Percentiles rank a stretch among this genome's conserved stretches.
Evolutionary conservation across 164 flowering plant genomes (phyloP).

Genomic region (Umbilicus rupestris): DNA sequence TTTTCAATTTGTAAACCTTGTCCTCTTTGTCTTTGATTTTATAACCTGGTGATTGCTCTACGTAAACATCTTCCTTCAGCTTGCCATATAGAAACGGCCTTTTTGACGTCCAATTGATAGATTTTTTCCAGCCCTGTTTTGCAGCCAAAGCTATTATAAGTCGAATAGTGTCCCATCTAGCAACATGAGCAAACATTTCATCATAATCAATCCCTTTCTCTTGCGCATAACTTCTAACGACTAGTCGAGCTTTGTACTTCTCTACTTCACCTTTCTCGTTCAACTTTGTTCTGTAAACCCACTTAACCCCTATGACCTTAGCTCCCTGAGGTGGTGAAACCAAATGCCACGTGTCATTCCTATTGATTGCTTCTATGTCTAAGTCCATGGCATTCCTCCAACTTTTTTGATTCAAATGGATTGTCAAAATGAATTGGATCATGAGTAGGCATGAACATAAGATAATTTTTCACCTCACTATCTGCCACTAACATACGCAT

Average conservation of each 20-base stretch:
- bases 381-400: neutral
- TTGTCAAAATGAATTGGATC: too few relatives aligned
- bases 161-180: neutral
- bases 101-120: neutral
- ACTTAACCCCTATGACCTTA: neutral
- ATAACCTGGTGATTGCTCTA: neutral
- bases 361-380: neutral
- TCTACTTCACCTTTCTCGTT: neutral
- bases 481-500: too few relatives aligned
- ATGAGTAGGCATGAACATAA: too few relatives aligned
- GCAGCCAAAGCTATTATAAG: too few relatives aligned
- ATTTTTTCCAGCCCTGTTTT: too few relatives aligned
- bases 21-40: neutral
- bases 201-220: neutral
- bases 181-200: neutral
- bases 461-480: too few relatives aligned
- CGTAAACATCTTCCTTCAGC: neutral
- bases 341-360: neutral
- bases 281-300: neutral
- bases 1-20: neutral
- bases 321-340: neutral
- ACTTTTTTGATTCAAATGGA: neutral
- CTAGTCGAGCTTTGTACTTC: neutral
- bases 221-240: neutral
- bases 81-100: neutral